Percentiles rank a stretch among this genome's conserved stretches.
Conservation (phyloP, 768 basidiomycete genomes). For the Favolaschia claudopus region DNA sequence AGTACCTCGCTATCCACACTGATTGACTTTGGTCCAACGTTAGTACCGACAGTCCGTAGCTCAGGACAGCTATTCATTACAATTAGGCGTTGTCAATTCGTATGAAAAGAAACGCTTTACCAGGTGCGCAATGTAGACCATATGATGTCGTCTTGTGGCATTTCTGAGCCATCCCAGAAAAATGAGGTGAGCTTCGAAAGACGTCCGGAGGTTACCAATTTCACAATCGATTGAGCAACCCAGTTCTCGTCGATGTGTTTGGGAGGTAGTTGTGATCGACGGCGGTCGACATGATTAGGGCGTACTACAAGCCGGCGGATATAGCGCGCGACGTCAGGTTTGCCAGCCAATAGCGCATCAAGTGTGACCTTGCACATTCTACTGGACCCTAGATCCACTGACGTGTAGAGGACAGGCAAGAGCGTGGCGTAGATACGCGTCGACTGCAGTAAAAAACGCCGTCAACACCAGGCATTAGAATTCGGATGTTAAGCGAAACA, state of each 20-base stretch:
- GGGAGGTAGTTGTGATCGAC: slow-evolving; percentile 5
- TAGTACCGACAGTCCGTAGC: slow-evolving; percentile 23
- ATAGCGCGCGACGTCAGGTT: slow-evolving; percentile 15
- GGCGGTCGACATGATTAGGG: slow-evolving; percentile 24
- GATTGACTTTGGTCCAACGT: slow-evolving; percentile 22
- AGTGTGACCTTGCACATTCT: slow-evolving; percentile 19
- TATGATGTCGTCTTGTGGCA: slow-evolving; percentile 24
- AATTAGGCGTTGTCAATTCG: not conserved
- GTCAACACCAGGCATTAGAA: not conserved
- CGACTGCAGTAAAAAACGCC: slow-evolving; percentile 11
- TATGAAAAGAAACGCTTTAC: slow-evolving; percentile 8
- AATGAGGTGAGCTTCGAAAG: slow-evolving; percentile 22
- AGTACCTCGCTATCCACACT: slow-evolving; percentile 25
- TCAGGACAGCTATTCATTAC: slow-evolving; percentile 19
- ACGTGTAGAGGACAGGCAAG: slow-evolving; percentile 25
- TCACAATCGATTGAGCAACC: slow-evolving; percentile 19
- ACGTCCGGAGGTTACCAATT: slow-evolving; percentile 17
- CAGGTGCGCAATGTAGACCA: slow-evolving; percentile 25
- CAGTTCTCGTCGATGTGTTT: slow-evolving; percentile 23
- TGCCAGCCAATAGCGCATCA: slow-evolving; percentile 1
- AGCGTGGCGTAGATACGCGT: slow-evolving; percentile 23
- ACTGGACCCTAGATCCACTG: slow-evolving; percentile 24
- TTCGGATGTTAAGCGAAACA: not conserved
- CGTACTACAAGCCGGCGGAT: slow-evolving; percentile 22
- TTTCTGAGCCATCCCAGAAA: slow-evolving; percentile 28